These are phyloP conservation scores for Tulasnella sp. DNA, from an alignment of 768 basidiomycete species.

Conservation along the genomic window DNA sequence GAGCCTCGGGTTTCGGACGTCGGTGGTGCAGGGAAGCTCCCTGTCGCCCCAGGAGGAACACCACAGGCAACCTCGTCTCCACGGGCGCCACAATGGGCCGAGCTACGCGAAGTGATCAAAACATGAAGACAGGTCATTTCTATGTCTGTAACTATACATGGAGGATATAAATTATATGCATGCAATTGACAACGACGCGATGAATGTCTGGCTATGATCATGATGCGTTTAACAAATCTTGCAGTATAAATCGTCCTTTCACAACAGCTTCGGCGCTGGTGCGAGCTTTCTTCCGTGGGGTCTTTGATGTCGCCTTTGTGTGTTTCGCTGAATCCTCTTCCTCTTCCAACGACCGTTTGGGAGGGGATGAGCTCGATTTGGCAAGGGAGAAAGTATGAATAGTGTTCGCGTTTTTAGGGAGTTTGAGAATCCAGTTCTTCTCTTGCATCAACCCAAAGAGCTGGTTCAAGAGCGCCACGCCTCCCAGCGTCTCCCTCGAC, in stretches of 20 bases:
- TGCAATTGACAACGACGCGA: not conserved
- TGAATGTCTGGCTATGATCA: not conserved
- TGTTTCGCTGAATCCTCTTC: slow-evolving; percentile 7
- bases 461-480: slow-evolving; percentile 57
- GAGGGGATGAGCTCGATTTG: not conserved
- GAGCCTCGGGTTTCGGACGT: not conserved
- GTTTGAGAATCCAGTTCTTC: slow-evolving; percentile 63
- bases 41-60: not conserved
- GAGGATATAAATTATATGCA: slow-evolving; percentile 11
- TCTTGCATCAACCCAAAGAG: slow-evolving; percentile 77
- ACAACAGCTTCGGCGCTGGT: slow-evolving; percentile 17
- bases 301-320: not conserved
- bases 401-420: slow-evolving; percentile 37
- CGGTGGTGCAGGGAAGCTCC: slow-evolving; percentile 12
- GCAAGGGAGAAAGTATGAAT: not conserved
- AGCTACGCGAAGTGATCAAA: slow-evolving; percentile 3
- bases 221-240: slow-evolving; percentile 28
- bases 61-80: not conserved
- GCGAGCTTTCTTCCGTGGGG: slow-evolving; percentile 23
- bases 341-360: slow-evolving; percentile 15
- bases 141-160: not conserved
- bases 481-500: slow-evolving; percentile 69
- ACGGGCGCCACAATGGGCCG: not conserved
- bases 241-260: slow-evolving; percentile 27
- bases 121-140: not conserved